Evolutionary conservation across 305 asterid species (phyloP), one percentile per base, ranked within the genome.

Genomic region (Fraxinus dipetala): DNA sequence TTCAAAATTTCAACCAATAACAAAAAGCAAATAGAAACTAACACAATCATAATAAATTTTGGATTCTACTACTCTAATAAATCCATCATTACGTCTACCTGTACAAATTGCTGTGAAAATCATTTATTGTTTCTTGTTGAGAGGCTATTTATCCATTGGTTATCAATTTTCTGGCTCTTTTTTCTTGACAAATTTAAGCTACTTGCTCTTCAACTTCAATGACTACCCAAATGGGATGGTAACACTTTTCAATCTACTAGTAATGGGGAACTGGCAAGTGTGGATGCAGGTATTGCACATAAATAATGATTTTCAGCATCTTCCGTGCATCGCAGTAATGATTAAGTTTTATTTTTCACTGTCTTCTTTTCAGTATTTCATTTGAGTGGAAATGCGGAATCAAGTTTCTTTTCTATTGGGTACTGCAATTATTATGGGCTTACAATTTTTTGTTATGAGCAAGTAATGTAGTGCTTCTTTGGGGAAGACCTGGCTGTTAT

Each of bases 211-310:
- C 92, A 96, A 96, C 89, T 96, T 96, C 93, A 96, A 96, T 79
- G 99, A 96, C 87, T 96, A 94, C 85, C 92, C 99, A 80, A 96
- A 90, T 79, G 99, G 99, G 87, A 96, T 96, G 99, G 93, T 96
- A n/a, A 91, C 98, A 82, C 98, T 94, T 78, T 96, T 96, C 94
- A 96, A 96, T 85, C 84, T 96, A 88, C 89, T 96, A 79, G 98
- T 96, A 87, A 83, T 94, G 99, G 99, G 99, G 76, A 91, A 91
- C 84, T 94, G 99, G 99, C 99, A 96, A 88, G 89, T 54, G 6
- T 96, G 98, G 99, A 92, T 96, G 99, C 92, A 94, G 98, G 99
- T 96, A 93, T 76, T 79, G 43, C 81, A 35, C 74, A 75, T 31
- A 16, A 48, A 78, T 70, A n/a, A 63, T 63, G 28, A 51, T 67